Conservation (phyloP, 768 basidiomycete species). For the Piloderma croceum region DNA sequence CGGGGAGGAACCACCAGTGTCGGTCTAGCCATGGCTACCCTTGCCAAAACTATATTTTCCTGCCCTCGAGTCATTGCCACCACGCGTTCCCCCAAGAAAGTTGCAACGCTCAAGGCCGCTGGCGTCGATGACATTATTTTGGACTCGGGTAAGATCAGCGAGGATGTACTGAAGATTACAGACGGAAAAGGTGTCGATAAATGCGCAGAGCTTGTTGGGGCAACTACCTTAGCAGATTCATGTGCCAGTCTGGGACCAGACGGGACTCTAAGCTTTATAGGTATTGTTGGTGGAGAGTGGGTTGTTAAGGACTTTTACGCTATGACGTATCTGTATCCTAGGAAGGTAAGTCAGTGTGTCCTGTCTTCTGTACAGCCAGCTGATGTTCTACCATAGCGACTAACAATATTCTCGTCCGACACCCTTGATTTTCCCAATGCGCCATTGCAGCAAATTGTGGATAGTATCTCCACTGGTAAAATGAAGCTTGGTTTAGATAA, state of each 20-base stretch:
- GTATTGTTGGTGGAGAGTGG: slow-evolving; percentile 17
- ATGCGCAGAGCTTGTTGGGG: slow-evolving; percentile 20
- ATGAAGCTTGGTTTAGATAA: slow-evolving; percentile 17
- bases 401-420: slow-evolving; percentile 18
- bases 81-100: slow-evolving; percentile 16
- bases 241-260: slow-evolving; percentile 11
- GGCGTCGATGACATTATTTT: slow-evolving; percentile 19
- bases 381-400: slow-evolving; percentile 6
- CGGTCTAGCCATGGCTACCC: slow-evolving; percentile 17
- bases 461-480: slow-evolving; percentile 16
- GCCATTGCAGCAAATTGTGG: slow-evolving; percentile 18
- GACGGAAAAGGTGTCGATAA: slow-evolving; percentile 15
- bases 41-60: slow-evolving; percentile 19
- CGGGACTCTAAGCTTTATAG: slow-evolving; percentile 16
- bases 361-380: not conserved
- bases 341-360: slow-evolving; percentile 11
- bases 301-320: slow-evolving; percentile 18
- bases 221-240: slow-evolving; percentile 14
- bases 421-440: slow-evolving; percentile 15
- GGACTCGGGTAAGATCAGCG: slow-evolving; percentile 14
- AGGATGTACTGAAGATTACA: slow-evolving; percentile 16
- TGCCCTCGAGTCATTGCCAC: slow-evolving; percentile 16
- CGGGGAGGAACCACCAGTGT: slow-evolving; percentile 21
- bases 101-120: slow-evolving; percentile 5
- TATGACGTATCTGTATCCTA: slow-evolving; percentile 13